Percentiles rank a stretch among this genome's conserved stretches.
These are phyloP conservation scores for Phytopythium montanum DNA, from an alignment of 352 stramenopile genomes.

Conservation along the genomic window DNA sequence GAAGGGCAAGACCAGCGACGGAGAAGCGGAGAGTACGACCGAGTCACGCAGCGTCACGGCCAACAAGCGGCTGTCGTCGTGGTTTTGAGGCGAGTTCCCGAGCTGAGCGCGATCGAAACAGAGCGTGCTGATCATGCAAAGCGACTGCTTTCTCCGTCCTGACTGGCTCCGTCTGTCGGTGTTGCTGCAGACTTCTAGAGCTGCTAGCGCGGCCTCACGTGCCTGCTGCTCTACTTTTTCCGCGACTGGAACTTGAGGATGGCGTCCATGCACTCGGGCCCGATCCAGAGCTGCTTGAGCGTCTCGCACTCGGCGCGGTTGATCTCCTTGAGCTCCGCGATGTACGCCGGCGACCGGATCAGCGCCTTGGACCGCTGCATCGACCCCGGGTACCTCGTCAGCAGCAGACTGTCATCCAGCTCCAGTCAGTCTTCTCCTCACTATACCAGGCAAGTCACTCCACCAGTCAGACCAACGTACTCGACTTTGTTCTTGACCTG, in stretches of 20 bases:
- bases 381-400: constrained; percentile 60
- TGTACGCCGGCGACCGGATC: constrained; percentile 37
- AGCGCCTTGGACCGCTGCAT: constrained; percentile 63
- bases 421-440: neutral
- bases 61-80: constrained; percentile 44
- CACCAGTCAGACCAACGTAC: constrained; percentile 23
- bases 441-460: neutral
- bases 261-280: constrained; percentile 72
- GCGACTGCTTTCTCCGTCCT: neutral
- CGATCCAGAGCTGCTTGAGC: constrained; percentile 73
- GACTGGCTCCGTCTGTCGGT: neutral
- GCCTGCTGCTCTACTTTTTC: constrained; percentile 29
- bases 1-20: neutral
- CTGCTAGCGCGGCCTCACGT: neutral
- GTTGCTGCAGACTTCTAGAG: neutral
- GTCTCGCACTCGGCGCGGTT: constrained; percentile 58
- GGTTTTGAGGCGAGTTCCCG: constrained; percentile 31
- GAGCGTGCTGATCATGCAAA: too few species aligned
- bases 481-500: constrained; percentile 56
- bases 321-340: constrained; percentile 51
- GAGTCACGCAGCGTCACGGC: constrained; percentile 16
- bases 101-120: neutral
- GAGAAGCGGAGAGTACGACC: constrained; percentile 6
- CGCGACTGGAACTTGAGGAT: constrained; percentile 72
- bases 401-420: constrained; percentile 27